Conservation (phyloP, 371 early-diverging fungal species). For the Syncephalastrum sp. region DNA sequence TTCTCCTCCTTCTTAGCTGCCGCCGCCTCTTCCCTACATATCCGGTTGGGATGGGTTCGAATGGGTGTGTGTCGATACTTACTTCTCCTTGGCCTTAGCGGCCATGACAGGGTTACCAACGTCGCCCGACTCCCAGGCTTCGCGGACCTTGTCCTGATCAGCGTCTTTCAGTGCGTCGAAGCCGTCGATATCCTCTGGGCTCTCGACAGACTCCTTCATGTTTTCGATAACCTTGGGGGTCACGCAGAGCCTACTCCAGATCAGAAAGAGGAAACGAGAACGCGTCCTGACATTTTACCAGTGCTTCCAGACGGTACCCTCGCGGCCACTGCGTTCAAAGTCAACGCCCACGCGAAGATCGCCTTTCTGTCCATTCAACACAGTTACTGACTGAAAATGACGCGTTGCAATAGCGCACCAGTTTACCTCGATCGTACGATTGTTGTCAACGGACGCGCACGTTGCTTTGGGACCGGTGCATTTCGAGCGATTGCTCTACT, state of each 20-base stretch:
- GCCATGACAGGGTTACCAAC: slow-evolving; percentile 3
- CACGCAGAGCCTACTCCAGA: slow-evolving; percentile 17
- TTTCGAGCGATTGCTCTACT: slow-evolving; percentile 19
- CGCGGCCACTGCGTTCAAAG: slow-evolving; percentile 5
- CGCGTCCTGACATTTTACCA: slow-evolving; percentile 10
- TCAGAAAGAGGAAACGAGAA: not conserved
- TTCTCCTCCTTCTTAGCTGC: no score
- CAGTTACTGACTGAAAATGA: not conserved
- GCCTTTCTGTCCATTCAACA: slow-evolving; percentile 9
- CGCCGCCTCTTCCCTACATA: no score
- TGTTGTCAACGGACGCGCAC: slow-evolving; percentile 7
- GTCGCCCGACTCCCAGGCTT: slow-evolving; percentile 18
- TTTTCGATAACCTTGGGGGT: slow-evolving; percentile 17
- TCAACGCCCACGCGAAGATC: slow-evolving; percentile 23
- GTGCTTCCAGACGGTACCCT: slow-evolving; percentile 20
- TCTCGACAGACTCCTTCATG: slow-evolving; percentile 3
- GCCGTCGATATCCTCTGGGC: slow-evolving; percentile 18
- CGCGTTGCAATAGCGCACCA: not conserved
- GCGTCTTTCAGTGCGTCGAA: slow-evolving; percentile 19
- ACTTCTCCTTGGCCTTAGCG: no score
- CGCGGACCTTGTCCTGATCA: slow-evolving; percentile 16
- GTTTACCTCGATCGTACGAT: slow-evolving; percentile 15
- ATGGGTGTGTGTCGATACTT: no score
- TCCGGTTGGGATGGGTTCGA: no score
- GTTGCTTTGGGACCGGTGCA: slow-evolving; percentile 20